Evolutionary conservation across 345 rosid species (phyloP).

Genomic region (Noccaea caerulescens): DNA sequence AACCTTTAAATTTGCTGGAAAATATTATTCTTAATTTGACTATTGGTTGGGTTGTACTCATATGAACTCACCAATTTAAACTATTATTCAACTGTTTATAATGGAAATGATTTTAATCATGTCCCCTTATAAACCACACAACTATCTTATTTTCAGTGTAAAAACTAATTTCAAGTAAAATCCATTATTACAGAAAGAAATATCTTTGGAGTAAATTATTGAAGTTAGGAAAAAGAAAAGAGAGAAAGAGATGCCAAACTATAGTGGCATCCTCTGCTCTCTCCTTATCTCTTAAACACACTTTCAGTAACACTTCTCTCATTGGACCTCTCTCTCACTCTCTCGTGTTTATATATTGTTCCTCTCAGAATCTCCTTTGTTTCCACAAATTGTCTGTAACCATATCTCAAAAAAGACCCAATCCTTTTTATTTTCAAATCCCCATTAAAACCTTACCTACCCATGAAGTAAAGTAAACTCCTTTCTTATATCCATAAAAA

Average conservation of each 20-base stretch:
- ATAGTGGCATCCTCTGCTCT: slow-evolving; percentile 45
- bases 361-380: slow-evolving; percentile 28
- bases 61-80: background rate
- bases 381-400: slow-evolving; percentile 40
- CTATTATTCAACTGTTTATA: background rate
- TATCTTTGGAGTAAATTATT: slow-evolving; percentile 12
- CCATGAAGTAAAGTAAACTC: slow-evolving; percentile 35
- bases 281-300: slow-evolving; percentile 53
- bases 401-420: slow-evolving; percentile 19
- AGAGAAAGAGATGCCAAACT: slow-evolving; percentile 41
- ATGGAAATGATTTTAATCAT: background rate
- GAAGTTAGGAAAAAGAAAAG: slow-evolving; percentile 16
- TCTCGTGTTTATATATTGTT: slow-evolving; percentile 25
- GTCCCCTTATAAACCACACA: background rate
- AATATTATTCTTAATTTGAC: background rate
- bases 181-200: background rate
- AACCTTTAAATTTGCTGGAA: background rate
- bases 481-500: slow-evolving; percentile 30
- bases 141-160: background rate
- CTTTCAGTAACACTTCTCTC: slow-evolving; percentile 34
- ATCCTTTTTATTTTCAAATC: background rate
- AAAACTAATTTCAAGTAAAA: background rate
- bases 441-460: slow-evolving; percentile 39
- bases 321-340: slow-evolving; percentile 42
- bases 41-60: background rate